phyloP scores from a whole-genome alignment of 2,329 filamentous ascomycete genomes.

The Lasiodiplodia sp. region DNA sequence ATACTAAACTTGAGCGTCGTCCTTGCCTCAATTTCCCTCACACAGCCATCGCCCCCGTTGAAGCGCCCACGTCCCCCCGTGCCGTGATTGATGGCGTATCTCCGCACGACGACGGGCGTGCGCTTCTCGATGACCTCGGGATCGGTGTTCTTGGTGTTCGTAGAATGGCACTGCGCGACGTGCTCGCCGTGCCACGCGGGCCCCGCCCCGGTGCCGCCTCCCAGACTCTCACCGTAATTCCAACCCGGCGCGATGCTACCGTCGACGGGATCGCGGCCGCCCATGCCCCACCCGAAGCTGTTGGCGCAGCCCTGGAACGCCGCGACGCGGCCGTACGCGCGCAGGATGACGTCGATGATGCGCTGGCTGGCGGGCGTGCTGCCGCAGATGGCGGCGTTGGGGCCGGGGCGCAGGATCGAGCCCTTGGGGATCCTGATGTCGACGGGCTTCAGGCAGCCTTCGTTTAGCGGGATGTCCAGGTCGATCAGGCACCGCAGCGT shows the following conservation, averaged over 20 bases:
- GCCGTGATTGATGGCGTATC: slow-evolving; percentile 41
- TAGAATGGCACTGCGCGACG: slow-evolving; percentile 47
- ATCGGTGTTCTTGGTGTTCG: slow-evolving; percentile 49
- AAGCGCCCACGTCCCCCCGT: slow-evolving; percentile 41
- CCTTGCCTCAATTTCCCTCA: slow-evolving; percentile 42
- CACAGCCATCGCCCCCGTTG: slow-evolving; percentile 43
- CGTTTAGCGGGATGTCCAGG: slow-evolving; percentile 49
- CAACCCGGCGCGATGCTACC: slow-evolving; percentile 39
- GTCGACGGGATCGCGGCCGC: slow-evolving; percentile 36
- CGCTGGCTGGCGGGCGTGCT: slow-evolving; percentile 34
- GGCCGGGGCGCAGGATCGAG: slow-evolving; percentile 44
- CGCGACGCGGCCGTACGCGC: slow-evolving; percentile 32
- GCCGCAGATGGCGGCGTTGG: slow-evolving; percentile 42
- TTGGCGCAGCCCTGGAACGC: slow-evolving; percentile 37
- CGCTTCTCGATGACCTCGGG: slow-evolving; percentile 45
- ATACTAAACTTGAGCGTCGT: slow-evolving; percentile 41
- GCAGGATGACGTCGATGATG: slow-evolving; percentile 37
- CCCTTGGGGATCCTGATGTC: slow-evolving; percentile 43
- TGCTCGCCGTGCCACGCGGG: slow-evolving; percentile 41
- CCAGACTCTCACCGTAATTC: slow-evolving; percentile 47
- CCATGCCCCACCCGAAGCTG: slow-evolving; percentile 41
- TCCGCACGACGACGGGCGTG: slow-evolving; percentile 44
- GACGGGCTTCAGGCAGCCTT: slow-evolving; percentile 50
- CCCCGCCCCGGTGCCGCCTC: slow-evolving; percentile 47
- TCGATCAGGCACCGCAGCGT: slow-evolving; percentile 46